phyloP scores from a whole-genome alignment of 495 filamentous ascomycete species.

The Barbatosphaeria neglecta region DNA sequence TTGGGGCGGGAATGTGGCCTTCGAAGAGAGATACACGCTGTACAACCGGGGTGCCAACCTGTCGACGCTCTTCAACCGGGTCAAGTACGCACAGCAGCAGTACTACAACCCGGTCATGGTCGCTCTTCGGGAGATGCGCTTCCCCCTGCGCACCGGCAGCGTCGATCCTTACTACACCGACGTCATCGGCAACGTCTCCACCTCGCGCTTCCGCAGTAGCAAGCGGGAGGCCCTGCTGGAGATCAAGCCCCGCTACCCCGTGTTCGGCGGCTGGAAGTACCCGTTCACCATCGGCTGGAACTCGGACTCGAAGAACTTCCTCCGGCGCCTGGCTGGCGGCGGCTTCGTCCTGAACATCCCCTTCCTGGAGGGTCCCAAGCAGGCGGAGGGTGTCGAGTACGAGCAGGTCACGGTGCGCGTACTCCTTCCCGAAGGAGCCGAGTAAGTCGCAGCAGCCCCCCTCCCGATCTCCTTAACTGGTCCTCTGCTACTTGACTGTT shows the following conservation, averaged over 20 bases:
- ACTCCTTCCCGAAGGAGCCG: conserved; percentile 82
- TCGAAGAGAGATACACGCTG: conserved; percentile 87
- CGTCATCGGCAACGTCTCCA: conserved; percentile 94
- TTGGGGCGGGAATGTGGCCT: conserved; percentile 93
- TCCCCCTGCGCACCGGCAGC: conserved; percentile 67
- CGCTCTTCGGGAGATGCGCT: conserved; percentile 70
- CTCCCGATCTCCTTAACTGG: neutral
- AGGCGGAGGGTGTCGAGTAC: conserved; percentile 73
- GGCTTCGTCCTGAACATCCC: conserved; percentile 83
- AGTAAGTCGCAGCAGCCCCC: conserved; percentile 42
- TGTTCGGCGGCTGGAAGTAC: conserved; percentile 97
- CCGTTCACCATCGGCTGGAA: conserved; percentile 94
- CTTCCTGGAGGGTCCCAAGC: conserved; percentile 88
- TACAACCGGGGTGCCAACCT: conserved; percentile 78
- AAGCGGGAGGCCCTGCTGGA: conserved; percentile 72
- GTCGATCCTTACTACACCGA: conserved; percentile 87
- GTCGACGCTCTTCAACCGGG: conserved; percentile 71
- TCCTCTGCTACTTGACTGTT: neutral
- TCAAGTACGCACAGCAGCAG: conserved; percentile 63
- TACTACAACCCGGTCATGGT: conserved; percentile 67
- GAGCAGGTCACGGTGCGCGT: conserved; percentile 69
- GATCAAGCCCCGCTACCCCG: conserved; percentile 80
- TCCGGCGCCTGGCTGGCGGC: conserved; percentile 52
- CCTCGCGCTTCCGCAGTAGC: conserved; percentile 73
- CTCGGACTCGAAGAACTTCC: conserved; percentile 61